phyloP scores from a whole-genome alignment of 768 basidiomycete species.

The Rhodotorula babjevae region DNA sequence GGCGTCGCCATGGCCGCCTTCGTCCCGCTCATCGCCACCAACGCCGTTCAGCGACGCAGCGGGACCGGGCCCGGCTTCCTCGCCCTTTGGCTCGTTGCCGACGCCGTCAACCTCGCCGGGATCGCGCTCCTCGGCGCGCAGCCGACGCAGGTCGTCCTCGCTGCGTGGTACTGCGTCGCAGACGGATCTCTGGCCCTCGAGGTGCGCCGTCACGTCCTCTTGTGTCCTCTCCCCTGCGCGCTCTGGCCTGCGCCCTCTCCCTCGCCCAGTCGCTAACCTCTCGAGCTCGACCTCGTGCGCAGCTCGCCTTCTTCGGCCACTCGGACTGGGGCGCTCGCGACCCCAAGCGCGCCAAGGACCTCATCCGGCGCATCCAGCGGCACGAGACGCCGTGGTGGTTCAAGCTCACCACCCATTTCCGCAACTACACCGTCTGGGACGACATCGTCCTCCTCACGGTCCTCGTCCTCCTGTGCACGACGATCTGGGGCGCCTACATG shows the following conservation, averaged over 20 bases:
- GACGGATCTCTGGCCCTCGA: background rate
- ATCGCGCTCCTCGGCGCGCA: background rate
- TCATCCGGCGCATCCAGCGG: background rate
- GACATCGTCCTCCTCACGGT: background rate
- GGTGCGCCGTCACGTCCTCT: background rate
- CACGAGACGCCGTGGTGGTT: background rate
- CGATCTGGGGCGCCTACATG: slow-evolving; percentile 3
- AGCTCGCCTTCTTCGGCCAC: slow-evolving; percentile 13
- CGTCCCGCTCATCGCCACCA: slow-evolving; percentile 8
- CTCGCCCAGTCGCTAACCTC: background rate
- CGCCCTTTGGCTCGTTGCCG: background rate
- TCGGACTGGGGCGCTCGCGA: background rate
- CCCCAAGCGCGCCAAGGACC: background rate
- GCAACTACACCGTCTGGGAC: slow-evolving; percentile 1
- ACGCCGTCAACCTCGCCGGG: slow-evolving; percentile 2
- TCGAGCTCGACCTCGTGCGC: background rate
- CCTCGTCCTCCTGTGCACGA: background rate
- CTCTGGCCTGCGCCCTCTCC: too few relatives aligned
- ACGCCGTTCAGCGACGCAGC: slow-evolving; percentile 2
- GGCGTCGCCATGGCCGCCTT: slow-evolving; percentile 7
- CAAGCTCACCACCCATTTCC: background rate
- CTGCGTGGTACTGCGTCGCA: slow-evolving; percentile 1
- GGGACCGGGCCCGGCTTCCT: background rate
- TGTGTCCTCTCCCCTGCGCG: rapidly evolving
- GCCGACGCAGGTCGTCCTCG: background rate